Conservation (phyloP, 2,329 filamentous ascomycete species). For the Fusarium globosum region DNA sequence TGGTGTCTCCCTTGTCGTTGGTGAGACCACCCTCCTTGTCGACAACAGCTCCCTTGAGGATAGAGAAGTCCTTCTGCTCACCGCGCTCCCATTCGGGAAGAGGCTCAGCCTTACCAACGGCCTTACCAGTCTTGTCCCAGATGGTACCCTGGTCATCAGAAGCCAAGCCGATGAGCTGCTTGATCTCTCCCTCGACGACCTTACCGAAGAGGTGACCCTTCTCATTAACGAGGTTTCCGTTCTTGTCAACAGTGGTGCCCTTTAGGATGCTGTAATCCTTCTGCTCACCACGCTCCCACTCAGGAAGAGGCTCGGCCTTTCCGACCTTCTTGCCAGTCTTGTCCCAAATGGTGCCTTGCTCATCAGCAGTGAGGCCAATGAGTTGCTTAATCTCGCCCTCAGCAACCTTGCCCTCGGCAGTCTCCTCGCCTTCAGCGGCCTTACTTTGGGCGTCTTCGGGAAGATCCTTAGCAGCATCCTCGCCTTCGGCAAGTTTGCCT, state of each 20-base stretch:
- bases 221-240: slow-evolving; percentile 66
- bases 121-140: slow-evolving; percentile 72
- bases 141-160: slow-evolving; percentile 77
- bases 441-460: background rate
- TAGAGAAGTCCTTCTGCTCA: slow-evolving; percentile 35
- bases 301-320: slow-evolving; percentile 71
- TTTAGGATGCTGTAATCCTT: slow-evolving; percentile 36
- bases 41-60: slow-evolving; percentile 34
- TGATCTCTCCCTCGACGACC: slow-evolving; percentile 71
- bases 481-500: slow-evolving; percentile 1
- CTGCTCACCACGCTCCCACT: slow-evolving; percentile 60
- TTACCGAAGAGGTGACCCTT: slow-evolving; percentile 69
- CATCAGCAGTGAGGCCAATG: slow-evolving; percentile 71
- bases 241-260: slow-evolving; percentile 69
- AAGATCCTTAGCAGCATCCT: background rate
- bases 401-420: background rate
- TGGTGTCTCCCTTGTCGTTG: slow-evolving; percentile 61
- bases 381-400: slow-evolving; percentile 70
- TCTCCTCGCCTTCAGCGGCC: background rate
- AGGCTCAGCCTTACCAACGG: slow-evolving; percentile 73
- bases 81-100: slow-evolving; percentile 66
- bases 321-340: slow-evolving; percentile 71
- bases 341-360: slow-evolving; percentile 75
- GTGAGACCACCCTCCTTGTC: slow-evolving; percentile 67
- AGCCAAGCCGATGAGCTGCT: slow-evolving; percentile 72